Percentiles rank a stretch among this genome's conserved stretches.
phyloP scores from a whole-genome alignment of 2,329 filamentous ascomycete species.

The Chrysosporium queenslandicum region DNA sequence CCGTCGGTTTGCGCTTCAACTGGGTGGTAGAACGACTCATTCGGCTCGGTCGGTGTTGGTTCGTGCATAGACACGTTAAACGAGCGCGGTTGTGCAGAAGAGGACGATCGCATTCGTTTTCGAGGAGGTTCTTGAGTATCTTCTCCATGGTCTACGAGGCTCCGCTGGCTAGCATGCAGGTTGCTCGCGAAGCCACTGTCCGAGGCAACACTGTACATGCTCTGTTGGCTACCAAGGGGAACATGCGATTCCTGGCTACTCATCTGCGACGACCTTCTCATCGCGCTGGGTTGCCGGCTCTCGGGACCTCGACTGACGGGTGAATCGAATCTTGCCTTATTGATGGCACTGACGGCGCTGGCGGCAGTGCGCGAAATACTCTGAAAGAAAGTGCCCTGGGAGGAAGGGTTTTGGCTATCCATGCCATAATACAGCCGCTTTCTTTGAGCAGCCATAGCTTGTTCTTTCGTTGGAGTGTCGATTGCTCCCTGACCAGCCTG shows the following conservation, averaged over 20 bases:
- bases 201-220: constrained; percentile 55
- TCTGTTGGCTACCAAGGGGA: constrained; percentile 63
- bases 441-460: constrained; percentile 90
- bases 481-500: constrained; percentile 62
- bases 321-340: constrained; percentile 88
- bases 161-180: constrained; percentile 48
- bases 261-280: constrained; percentile 59
- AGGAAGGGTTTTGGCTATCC: constrained; percentile 58
- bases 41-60: constrained; percentile 38
- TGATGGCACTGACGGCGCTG: constrained; percentile 89
- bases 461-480: constrained; percentile 95
- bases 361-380: constrained; percentile 91
- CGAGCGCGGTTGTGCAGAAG: constrained; percentile 35
- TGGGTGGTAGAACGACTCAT: constrained; percentile 40
- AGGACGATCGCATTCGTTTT: constrained; percentile 57
- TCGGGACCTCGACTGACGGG: constrained; percentile 60
- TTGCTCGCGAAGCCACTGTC: constrained; percentile 61
- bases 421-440: constrained; percentile 80
- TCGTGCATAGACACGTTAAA: constrained; percentile 35
- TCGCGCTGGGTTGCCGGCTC: constrained; percentile 56
- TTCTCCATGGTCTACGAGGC: constrained; percentile 36
- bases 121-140: constrained; percentile 52
- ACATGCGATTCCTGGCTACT: constrained; percentile 55
- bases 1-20: constrained; percentile 11
- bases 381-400: constrained; percentile 85